phyloP scores from a whole-genome alignment of 495 filamentous ascomycete species.

The Cenococcum geophilum region DNA sequence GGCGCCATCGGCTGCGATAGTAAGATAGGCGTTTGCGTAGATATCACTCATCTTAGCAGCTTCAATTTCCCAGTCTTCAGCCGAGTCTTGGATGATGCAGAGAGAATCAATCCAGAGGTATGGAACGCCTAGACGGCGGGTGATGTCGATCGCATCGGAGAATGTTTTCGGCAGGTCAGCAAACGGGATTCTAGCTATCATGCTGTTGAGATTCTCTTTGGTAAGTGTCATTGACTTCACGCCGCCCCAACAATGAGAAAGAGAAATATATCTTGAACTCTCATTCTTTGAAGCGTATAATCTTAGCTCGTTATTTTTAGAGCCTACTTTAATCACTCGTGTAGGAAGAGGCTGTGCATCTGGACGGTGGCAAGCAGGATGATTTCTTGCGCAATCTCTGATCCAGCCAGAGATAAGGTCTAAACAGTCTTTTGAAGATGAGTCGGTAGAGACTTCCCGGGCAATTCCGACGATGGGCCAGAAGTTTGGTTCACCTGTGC shows the following conservation, averaged over 20 bases:
- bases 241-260: neutral
- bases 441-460: too few species aligned
- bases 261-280: neutral
- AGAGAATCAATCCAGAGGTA: conserved; percentile 2
- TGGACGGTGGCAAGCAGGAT: neutral
- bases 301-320: neutral
- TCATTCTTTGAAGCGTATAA: neutral
- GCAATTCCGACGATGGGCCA: too few species aligned
- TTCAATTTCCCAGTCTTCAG: neutral
- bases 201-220: neutral
- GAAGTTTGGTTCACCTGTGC: too few species aligned
- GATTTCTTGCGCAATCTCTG: too few species aligned
- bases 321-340: neutral
- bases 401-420: too few species aligned
- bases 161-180: conserved; percentile 1
- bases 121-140: neutral
- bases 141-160: conserved; percentile 4
- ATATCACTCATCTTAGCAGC: neutral
- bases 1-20: neutral
- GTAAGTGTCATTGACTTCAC: neutral
- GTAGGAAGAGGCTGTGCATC: neutral
- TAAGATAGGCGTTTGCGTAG: neutral
- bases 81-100: conserved; percentile 3
- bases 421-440: too few species aligned
- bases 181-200: neutral